phyloP scores from a whole-genome alignment of 148 eudicot genomes.

The Rhododendron molle region DNA sequence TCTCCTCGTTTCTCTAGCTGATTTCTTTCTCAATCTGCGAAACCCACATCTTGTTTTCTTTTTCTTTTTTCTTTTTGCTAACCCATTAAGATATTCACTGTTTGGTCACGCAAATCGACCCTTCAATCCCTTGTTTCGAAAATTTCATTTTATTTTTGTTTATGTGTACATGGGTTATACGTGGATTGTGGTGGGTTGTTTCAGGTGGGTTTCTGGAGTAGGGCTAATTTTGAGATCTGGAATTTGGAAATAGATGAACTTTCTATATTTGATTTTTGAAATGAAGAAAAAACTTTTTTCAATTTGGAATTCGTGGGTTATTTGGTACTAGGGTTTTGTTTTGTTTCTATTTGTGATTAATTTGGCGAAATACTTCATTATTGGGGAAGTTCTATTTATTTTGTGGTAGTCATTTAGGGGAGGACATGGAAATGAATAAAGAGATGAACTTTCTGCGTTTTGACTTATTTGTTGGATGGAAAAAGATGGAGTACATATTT shows the following conservation, averaged over 20 bases:
- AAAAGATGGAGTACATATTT: neutral
- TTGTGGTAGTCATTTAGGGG: neutral
- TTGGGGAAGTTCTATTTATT: neutral
- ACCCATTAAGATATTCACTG: neutral
- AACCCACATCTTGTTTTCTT: neutral
- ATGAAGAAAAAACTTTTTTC: neutral
- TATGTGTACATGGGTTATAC: too few relatives aligned
- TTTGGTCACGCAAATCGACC: neutral
- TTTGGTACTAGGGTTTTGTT: neutral
- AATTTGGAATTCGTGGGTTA: neutral
- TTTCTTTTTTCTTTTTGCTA: neutral
- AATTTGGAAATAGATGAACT: conserved; percentile 4
- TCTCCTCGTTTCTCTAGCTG: neutral
- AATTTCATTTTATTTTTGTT: neutral
- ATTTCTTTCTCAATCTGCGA: neutral
- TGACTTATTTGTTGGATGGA: neutral
- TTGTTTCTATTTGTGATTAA: neutral
- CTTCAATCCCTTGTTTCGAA: neutral
- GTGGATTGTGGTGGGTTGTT: neutral
- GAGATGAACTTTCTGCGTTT: neutral
- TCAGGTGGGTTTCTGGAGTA: neutral
- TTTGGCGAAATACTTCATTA: neutral
- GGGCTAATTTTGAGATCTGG: neutral
- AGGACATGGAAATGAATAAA: neutral
- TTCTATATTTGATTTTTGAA: neutral